Percentiles rank a stretch among this genome's conserved stretches.
phyloP scores from a whole-genome alignment of 2,329 filamentous ascomycete genomes.

The Orbilia blumenaviensis region DNA sequence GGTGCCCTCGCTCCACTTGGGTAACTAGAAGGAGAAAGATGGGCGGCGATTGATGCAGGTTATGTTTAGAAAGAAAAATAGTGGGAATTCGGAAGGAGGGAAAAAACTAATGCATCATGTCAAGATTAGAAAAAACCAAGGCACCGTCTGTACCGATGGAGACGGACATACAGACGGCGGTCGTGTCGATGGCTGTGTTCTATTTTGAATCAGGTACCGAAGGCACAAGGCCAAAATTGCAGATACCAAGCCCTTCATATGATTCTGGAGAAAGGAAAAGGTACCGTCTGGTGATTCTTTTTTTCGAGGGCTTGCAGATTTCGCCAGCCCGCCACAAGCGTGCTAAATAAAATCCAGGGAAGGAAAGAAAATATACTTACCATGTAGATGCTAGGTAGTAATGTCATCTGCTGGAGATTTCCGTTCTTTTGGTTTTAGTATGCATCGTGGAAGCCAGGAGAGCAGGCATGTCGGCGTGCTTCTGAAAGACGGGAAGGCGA shows the following conservation, averaged over 20 bases:
- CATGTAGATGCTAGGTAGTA: no score
- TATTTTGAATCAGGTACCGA: constrained; percentile 36
- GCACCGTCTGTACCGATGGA: constrained; percentile 9
- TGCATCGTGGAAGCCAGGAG: neutral
- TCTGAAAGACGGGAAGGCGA: constrained; percentile 27
- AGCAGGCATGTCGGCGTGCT: constrained; percentile 13
- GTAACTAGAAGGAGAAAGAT: constrained; percentile 36
- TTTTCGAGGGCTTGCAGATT: constrained; percentile 38
- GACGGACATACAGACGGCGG: neutral
- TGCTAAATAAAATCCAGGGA: constrained; percentile 30
- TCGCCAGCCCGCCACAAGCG: constrained; percentile 43
- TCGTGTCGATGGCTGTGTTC: constrained; percentile 28
- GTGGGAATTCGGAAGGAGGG: constrained; percentile 18
- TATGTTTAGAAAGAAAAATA: constrained; percentile 29
- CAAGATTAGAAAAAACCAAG: constrained; percentile 34
- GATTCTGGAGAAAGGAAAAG: constrained; percentile 8
- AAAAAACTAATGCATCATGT: constrained; percentile 29
- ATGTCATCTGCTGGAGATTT: neutral
- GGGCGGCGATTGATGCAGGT: constrained; percentile 35
- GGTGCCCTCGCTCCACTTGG: constrained; percentile 35
- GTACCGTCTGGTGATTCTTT: constrained; percentile 34
- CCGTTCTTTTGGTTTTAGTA: neutral
- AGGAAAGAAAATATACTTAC: no score
- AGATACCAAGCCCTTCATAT: constrained; percentile 14
- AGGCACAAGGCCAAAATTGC: constrained; percentile 11